Evolutionary conservation across 441 rosid species (phyloP), one percentile per base, ranked within the genome.

Genomic region (Adansonia grandidieri): DNA sequence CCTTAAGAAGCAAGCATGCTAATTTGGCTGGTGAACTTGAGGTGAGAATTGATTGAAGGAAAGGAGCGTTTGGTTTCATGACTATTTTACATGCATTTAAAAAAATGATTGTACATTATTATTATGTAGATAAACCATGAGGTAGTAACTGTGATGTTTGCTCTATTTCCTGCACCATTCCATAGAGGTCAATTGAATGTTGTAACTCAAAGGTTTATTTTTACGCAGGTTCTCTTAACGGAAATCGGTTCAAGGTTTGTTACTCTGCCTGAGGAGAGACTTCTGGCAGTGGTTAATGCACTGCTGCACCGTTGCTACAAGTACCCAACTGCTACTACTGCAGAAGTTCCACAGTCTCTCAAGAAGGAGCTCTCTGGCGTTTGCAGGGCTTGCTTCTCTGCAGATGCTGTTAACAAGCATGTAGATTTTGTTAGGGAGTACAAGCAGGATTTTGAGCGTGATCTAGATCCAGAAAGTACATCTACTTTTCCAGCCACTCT

Each of bases 311-410:
- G 98, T 64, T 97, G 98, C 82, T 97, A 97, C 89, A 97, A 97
- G 88, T 97, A 95, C 74, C 98, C 98, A 44, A 94, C 98, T 71
- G 98, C 97, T 71, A 95, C 98, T 47, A 97, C 97, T 20, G 97
- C 96, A 5, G 99, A 97, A 84, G 99, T 97, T 84, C 99, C 99
- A 24, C 97, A 89, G 74, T 92, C 99, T 77, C 98, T 97, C 76
- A 97, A 97, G 87, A 97, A 97, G 87, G 99, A 95, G 88, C 98
- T 97, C 75, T 92, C 98, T 48, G 98, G 97, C 70, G 99, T 97
- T 75, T 97, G 98, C 88, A 87, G 95, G 87, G 98, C 98, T 83
- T 97, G 98, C 89, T 97, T 97, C 81, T 95, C 98, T 20, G 98
- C 98, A 73, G 98, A 97, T 90, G 99, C 98, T 74, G 92, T 97